These are phyloP conservation scores for Epichloe amarillans DNA, from an alignment of 2,329 filamentous ascomycete genomes.

Conservation along the genomic window DNA sequence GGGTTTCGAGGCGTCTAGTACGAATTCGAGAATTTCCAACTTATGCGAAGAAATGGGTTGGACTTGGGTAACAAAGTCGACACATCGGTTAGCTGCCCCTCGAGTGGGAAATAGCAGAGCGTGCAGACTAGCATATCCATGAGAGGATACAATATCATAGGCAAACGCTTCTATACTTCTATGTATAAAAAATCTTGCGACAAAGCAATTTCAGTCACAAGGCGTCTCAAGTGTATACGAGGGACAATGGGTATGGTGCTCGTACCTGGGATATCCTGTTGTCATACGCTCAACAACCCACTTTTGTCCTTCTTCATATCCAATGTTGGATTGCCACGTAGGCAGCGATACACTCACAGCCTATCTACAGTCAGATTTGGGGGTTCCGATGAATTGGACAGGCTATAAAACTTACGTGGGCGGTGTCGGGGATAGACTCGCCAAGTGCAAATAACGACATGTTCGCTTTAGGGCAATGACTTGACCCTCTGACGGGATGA, in stretches of 20 bases:
- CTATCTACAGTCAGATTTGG: conserved; percentile 28
- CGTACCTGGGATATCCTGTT: conserved; percentile 79
- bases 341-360: conserved; percentile 93
- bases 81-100: conserved; percentile 56
- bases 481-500: no score
- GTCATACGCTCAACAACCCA: conserved; percentile 79
- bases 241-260: background rate
- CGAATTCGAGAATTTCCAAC: conserved; percentile 47
- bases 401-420: conserved; percentile 46
- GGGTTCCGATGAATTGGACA: background rate
- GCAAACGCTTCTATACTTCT: conserved; percentile 65
- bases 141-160: conserved; percentile 47
- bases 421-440: conserved; percentile 64
- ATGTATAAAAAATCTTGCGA: conserved; percentile 81
- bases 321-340: conserved; percentile 82
- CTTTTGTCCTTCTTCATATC: conserved; percentile 81
- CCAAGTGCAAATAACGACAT: conserved; percentile 45
- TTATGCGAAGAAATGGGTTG: conserved; percentile 34
- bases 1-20: conserved; percentile 42
- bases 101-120: conserved; percentile 76
- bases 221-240: background rate
- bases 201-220: background rate
- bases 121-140: conserved; percentile 48
- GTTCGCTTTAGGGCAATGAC: background rate
- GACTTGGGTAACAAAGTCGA: conserved; percentile 54